Conservation (phyloP, 2,329 filamentous ascomycete genomes). For the Rutstroemia sp. region DNA sequence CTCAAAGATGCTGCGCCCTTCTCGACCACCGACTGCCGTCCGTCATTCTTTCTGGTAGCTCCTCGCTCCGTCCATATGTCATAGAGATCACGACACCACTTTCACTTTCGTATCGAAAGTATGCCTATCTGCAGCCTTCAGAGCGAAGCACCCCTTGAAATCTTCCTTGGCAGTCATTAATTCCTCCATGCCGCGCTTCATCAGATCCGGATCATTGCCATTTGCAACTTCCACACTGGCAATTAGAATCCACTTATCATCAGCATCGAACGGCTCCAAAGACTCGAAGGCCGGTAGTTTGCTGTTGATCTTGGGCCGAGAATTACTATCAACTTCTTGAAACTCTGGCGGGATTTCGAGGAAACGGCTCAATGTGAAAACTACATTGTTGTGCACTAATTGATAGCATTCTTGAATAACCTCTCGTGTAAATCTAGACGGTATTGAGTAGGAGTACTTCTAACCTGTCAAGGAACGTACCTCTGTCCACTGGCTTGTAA, state of each 20-base stretch:
- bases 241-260: constrained; percentile 47
- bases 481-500: constrained; percentile 45
- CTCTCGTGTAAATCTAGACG: constrained; percentile 23
- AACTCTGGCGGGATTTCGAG: constrained; percentile 16
- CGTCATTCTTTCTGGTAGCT: neutral
- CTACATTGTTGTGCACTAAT: constrained; percentile 24
- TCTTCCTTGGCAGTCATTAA: constrained; percentile 40
- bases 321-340: constrained; percentile 22
- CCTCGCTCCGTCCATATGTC: neutral
- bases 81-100: constrained; percentile 11
- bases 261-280: constrained; percentile 41
- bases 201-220: constrained; percentile 46
- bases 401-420: constrained; percentile 20
- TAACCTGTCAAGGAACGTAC: constrained; percentile 36
- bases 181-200: constrained; percentile 46
- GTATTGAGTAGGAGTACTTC: no score
- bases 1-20: no score
- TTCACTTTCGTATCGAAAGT: constrained; percentile 43
- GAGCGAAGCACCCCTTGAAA: constrained; percentile 45
- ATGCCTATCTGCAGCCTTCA: constrained; percentile 44
- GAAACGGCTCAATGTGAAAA: constrained; percentile 25
- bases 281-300: constrained; percentile 40
- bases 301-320: constrained; percentile 19
- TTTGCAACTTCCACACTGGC: constrained; percentile 47
- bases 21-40: no score